Percentiles rank a stretch among this genome's conserved stretches.
Evolutionary conservation across 2,329 filamentous ascomycete species (phyloP).

Genomic region (Fonsecaea monophora): DNA sequence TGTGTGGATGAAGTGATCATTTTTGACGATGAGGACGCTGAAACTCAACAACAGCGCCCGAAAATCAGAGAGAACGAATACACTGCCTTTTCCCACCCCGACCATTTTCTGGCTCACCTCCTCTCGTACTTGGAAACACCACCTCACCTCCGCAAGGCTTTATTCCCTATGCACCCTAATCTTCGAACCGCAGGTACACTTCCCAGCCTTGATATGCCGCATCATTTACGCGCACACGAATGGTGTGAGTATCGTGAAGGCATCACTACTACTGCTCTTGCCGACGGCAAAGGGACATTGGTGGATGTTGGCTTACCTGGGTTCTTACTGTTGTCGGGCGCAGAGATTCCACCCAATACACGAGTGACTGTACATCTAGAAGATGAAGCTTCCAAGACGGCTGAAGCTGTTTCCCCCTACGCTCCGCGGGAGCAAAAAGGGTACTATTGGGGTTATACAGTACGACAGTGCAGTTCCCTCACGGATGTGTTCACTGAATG

Average conservation of each 20-base stretch:
- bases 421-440: constrained; percentile 75
- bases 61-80: constrained; percentile 54
- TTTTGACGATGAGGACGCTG: constrained; percentile 70
- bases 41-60: constrained; percentile 41
- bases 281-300: constrained; percentile 60
- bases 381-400: constrained; percentile 47
- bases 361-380: constrained; percentile 71
- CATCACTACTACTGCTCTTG: constrained; percentile 62
- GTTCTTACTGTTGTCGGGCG: constrained; percentile 61
- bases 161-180: constrained; percentile 82
- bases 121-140: constrained; percentile 84
- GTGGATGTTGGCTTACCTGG: constrained; percentile 59
- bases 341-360: constrained; percentile 70
- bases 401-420: constrained; percentile 70
- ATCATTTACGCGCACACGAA: constrained; percentile 77
- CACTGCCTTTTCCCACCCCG: constrained; percentile 75
- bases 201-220: constrained; percentile 82
- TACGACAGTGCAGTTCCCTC: constrained; percentile 70
- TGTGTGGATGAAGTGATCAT: constrained; percentile 83
- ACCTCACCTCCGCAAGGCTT: constrained; percentile 75
- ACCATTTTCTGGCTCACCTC: constrained; percentile 79
- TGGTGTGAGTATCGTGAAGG: constrained; percentile 83
- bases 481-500: constrained; percentile 79
- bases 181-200: constrained; percentile 74
- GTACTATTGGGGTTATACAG: constrained; percentile 85